Evolutionary conservation across 2,329 filamentous ascomycete species (phyloP).

Genomic region (Zasmidium citrigriseum): DNA sequence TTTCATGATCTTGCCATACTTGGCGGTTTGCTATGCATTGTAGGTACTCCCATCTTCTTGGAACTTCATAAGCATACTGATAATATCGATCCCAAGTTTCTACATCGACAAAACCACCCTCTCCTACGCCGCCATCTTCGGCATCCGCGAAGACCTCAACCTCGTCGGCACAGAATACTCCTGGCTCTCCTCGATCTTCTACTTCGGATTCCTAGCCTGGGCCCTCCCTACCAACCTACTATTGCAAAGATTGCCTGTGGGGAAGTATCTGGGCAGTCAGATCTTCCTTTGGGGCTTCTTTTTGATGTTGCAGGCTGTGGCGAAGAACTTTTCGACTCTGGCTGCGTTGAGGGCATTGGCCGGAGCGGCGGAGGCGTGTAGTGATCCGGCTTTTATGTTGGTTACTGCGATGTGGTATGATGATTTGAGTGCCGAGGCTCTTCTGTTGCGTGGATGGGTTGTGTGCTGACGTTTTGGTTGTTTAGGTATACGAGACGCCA

Average conservation of each 20-base stretch:
- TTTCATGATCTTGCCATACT: constrained; percentile 58
- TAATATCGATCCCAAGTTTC: no score
- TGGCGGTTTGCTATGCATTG: constrained; percentile 40
- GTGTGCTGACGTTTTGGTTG: neutral
- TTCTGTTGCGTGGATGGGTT: no score
- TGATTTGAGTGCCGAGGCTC: no score
- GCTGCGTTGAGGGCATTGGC: constrained; percentile 59
- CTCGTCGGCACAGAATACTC: constrained; percentile 61
- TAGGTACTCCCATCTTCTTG: no score
- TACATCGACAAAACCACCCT: constrained; percentile 55
- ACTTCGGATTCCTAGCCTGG: constrained; percentile 58
- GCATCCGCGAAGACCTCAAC: constrained; percentile 59
- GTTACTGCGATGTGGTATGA: constrained; percentile 67
- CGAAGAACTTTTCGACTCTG: constrained; percentile 53
- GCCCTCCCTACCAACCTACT: constrained; percentile 57
- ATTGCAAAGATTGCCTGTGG: constrained; percentile 54
- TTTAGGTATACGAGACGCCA: constrained; percentile 57
- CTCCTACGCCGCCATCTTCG: constrained; percentile 66
- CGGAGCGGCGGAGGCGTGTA: constrained; percentile 58
- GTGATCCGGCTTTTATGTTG: constrained; percentile 63
- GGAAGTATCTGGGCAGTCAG: constrained; percentile 53
- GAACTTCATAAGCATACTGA: no score
- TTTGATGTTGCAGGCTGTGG: constrained; percentile 37
- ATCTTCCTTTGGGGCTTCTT: constrained; percentile 60
- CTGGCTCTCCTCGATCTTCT: constrained; percentile 54